A percentile compares a stretch with the other conserved stretches of the same genome.
phyloP scores from a whole-genome alignment of 2,329 filamentous ascomycete genomes.

The Clarireedia monteithiana region DNA sequence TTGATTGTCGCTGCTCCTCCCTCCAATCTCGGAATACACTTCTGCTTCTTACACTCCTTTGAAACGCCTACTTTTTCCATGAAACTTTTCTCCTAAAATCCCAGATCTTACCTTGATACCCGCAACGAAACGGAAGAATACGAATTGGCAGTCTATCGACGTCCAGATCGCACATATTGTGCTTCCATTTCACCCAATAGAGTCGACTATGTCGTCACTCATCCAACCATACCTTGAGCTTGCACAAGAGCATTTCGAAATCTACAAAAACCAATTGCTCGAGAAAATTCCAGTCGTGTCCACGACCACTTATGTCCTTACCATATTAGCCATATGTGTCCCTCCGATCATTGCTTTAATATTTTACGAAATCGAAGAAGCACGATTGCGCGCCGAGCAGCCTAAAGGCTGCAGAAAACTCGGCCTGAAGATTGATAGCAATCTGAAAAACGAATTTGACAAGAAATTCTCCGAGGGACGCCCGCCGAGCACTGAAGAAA shows the following conservation, averaged over 20 bases:
- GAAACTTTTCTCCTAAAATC: constrained; percentile 23
- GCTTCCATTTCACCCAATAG: constrained; percentile 12
- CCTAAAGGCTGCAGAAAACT: constrained; percentile 45
- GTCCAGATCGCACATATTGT: constrained; percentile 21
- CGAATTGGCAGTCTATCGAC: constrained; percentile 14
- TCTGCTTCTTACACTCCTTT: constrained; percentile 20
- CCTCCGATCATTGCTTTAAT: constrained; percentile 27
- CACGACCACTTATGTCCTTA: constrained; percentile 25
- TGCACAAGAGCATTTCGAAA: constrained; percentile 21
- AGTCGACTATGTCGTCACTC: constrained; percentile 20
- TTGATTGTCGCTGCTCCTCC: constrained; percentile 2
- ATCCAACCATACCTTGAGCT: constrained; percentile 22
- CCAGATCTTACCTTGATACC: neutral
- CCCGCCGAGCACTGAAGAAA: constrained; percentile 28
- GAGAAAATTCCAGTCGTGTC: constrained; percentile 24
- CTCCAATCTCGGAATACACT: constrained; percentile 7
- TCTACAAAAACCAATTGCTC: constrained; percentile 24
- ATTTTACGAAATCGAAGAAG: constrained; percentile 27
- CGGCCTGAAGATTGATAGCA: constrained; percentile 40
- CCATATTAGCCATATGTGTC: constrained; percentile 26
- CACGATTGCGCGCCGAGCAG: constrained; percentile 26
- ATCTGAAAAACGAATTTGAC: constrained; percentile 49
- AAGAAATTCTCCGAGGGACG: constrained; percentile 37
- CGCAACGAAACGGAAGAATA: neutral
- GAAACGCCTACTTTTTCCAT: constrained; percentile 19